These are phyloP conservation scores for Neofusicoccum ribis DNA, from an alignment of 2,329 filamentous ascomycete genomes.

Conservation along the genomic window DNA sequence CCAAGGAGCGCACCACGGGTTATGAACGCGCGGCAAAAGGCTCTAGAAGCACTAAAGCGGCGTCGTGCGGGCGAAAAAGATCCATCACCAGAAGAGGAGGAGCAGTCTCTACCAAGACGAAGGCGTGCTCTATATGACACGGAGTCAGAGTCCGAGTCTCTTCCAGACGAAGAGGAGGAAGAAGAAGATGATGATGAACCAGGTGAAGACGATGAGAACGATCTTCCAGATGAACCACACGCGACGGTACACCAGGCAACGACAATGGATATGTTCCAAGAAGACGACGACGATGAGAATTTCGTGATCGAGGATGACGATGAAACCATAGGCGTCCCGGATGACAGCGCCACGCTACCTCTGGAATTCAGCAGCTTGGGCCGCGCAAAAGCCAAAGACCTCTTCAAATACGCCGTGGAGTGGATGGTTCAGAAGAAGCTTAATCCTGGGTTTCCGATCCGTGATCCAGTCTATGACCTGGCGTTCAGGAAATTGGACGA, in stretches of 20 bases:
- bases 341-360: conserved; percentile 61
- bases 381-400: conserved; percentile 67
- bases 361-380: conserved; percentile 68
- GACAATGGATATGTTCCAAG: conserved; percentile 48
- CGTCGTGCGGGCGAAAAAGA: conserved; percentile 36
- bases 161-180: conserved; percentile 24
- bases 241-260: conserved; percentile 24
- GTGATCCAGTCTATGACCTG: conserved; percentile 65
- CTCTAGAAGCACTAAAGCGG: conserved; percentile 46
- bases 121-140: conserved; percentile 25
- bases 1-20: conserved; percentile 24
- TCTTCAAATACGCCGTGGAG: conserved; percentile 73
- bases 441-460: conserved; percentile 66
- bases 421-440: conserved; percentile 82
- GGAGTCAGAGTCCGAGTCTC: conserved; percentile 24
- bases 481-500: conserved; percentile 72
- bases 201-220: conserved; percentile 22
- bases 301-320: conserved; percentile 67
- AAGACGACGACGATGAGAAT: conserved; percentile 60
- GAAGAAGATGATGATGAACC: conserved; percentile 28
- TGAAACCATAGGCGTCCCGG: conserved; percentile 53
- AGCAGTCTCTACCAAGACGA: conserved; percentile 25
- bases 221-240: background rate
- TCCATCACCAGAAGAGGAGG: conserved; percentile 24
- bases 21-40: conserved; percentile 41